Evolutionary conservation across 2,329 filamentous ascomycete genomes (phyloP), one percentile per base, ranked within the genome.

Genomic region (Cadophora sp.): DNA sequence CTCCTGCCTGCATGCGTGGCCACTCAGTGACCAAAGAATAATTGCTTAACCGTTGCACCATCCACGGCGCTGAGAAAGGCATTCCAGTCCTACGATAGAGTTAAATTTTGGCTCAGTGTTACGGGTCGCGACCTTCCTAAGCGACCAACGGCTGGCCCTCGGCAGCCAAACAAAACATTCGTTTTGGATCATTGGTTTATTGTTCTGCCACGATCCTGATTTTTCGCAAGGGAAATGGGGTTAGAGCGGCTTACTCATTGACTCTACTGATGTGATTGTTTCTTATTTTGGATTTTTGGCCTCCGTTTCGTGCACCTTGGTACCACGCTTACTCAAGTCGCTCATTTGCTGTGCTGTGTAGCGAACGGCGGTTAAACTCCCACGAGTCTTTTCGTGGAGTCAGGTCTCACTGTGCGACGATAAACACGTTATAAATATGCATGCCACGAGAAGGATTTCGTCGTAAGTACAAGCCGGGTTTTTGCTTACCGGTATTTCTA

Each of bases 101-200:
- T 62, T 62, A 50, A 62, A 48, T 62, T 62, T 62, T 50, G 40
- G 59, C 40, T 62, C 59, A 24, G 59, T 40, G 59, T 4, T 48
- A 62, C 46, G 14, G 37, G 37, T 60, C 34, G 22, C 40, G 43
- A 48, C 43, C 43, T 48, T 22, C n/a, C 8, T 11, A 48, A 48
- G 43, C 43, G 19, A 11, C 43, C 11, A 5, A 22, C 43, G 43
- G 8, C 43, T 22, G 43, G n/a, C 43, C 11, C 19, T 48, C 43
- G 43, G 8, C 43, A 48, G 43, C 43, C 43, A 48, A 48, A 48
- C 19, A 48, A 43, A n/a, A 48, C 19, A 22, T 9, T 48, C n/a
- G 43, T 22, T 46, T 22, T n/a, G 43, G 2, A 22, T 46, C 5
- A 5, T 43, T 22, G 40, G 14, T 48, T 22, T 48, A 9, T 48